These are phyloP conservation scores for Fusarium sp. DNA, from an alignment of 2,329 filamentous ascomycete genomes.

Conservation along the genomic window DNA sequence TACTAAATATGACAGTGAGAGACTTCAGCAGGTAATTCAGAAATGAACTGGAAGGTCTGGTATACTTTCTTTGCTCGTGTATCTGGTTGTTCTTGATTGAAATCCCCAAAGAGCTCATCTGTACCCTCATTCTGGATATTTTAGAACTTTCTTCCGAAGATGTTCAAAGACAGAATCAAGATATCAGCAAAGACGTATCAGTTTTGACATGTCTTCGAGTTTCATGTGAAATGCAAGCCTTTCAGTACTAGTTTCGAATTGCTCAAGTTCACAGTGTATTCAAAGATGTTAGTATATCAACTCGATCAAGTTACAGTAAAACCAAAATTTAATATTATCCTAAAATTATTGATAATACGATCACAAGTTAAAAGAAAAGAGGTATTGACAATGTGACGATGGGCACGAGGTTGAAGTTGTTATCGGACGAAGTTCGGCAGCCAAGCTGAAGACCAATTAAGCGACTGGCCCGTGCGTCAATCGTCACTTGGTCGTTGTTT, in stretches of 20 bases:
- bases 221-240: too few species aligned
- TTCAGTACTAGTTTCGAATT: not conserved
- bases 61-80: not conserved
- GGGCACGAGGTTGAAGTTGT: not conserved
- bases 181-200: too few species aligned
- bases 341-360: not conserved
- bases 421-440: conserved; percentile 23
- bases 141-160: too few species aligned
- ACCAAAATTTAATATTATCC: not conserved
- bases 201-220: too few species aligned
- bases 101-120: too few species aligned
- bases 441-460: not conserved
- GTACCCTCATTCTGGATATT: too few species aligned
- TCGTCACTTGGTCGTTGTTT: conserved; percentile 19
- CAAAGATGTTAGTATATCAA: not conserved
- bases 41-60: not conserved
- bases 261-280: not conserved
- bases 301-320: not conserved
- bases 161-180: too few species aligned
- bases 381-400: not conserved
- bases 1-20: not conserved
- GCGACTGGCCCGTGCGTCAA: conserved; percentile 20
- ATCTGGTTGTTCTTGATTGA: too few species aligned
- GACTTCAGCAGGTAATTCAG: not conserved
- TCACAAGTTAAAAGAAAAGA: not conserved